phyloP scores from a whole-genome alignment of 257 asterid genomes.

The Forsythia viridissima region DNA sequence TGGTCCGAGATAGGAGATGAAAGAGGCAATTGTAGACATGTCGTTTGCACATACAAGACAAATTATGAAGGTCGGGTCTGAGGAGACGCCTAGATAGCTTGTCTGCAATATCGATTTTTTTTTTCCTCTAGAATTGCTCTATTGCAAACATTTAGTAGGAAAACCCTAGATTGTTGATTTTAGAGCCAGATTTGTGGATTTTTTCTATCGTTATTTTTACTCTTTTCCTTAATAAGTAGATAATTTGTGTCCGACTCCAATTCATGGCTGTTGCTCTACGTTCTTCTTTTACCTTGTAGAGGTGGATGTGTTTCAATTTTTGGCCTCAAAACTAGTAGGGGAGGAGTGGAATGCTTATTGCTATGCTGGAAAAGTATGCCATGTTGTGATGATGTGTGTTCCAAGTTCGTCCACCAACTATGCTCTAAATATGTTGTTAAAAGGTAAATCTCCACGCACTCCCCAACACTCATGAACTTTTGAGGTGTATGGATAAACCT shows the following conservation, averaged over 20 bases:
- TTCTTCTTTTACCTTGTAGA: neutral
- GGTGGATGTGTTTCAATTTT: neutral
- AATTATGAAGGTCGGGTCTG: neutral
- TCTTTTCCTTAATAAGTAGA: neutral
- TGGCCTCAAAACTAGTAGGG: neutral
- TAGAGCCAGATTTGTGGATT: neutral
- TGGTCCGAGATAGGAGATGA: conserved; percentile 10
- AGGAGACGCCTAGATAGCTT: neutral
- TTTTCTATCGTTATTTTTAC: neutral
- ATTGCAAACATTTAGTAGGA: neutral
- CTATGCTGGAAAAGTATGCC: neutral
- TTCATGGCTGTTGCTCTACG: neutral
- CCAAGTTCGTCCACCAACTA: no score
- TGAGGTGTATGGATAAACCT: no score
- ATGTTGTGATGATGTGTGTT: neutral
- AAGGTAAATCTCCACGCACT: no score
- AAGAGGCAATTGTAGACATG: neutral
- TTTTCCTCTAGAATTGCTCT: neutral
- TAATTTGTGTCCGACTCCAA: neutral
- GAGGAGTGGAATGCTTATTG: neutral
- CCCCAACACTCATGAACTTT: no score
- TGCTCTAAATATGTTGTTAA: no score
- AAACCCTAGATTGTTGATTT: neutral
- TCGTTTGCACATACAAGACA: conserved; percentile 3
- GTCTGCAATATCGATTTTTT: neutral